These are phyloP conservation scores for Clarireedia sp. DNA, from an alignment of 2,329 filamentous ascomycete genomes.

Conservation along the genomic window DNA sequence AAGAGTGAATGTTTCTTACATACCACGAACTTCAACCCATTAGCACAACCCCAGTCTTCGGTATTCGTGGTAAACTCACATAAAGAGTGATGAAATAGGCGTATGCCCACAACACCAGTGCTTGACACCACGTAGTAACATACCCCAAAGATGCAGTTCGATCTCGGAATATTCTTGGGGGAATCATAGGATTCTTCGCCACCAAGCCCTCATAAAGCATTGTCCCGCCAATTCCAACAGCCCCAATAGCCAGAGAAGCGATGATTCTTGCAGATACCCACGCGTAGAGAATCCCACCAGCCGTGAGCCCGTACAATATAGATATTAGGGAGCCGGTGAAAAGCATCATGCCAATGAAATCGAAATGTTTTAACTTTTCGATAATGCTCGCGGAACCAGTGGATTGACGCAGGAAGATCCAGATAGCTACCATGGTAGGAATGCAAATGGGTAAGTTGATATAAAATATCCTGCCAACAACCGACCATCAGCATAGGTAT, in stretches of 20 bases:
- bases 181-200: conserved; percentile 28
- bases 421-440: conserved; percentile 8
- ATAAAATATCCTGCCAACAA: background rate
- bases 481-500: too few relatives aligned
- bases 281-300: conserved; percentile 54
- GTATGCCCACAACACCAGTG: conserved; percentile 14
- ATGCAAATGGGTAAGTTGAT: conserved; percentile 17
- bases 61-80: background rate
- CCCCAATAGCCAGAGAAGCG: conserved; percentile 48
- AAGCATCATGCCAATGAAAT: conserved; percentile 48
- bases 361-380: conserved; percentile 39
- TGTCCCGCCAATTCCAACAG: conserved; percentile 40
- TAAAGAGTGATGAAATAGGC: conserved; percentile 16
- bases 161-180: conserved; percentile 34
- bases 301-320: conserved; percentile 51
- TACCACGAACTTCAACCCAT: background rate
- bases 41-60: background rate
- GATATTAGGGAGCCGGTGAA: background rate
- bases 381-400: background rate
- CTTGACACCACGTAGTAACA: conserved; percentile 11
- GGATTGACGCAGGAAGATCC: conserved; percentile 9
- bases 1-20: background rate
- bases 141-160: conserved; percentile 36
- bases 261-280: conserved; percentile 55
- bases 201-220: conserved; percentile 39